Evolutionary conservation across 805 yeast species (phyloP).

Genomic region (Candida xiaguanensis): DNA sequence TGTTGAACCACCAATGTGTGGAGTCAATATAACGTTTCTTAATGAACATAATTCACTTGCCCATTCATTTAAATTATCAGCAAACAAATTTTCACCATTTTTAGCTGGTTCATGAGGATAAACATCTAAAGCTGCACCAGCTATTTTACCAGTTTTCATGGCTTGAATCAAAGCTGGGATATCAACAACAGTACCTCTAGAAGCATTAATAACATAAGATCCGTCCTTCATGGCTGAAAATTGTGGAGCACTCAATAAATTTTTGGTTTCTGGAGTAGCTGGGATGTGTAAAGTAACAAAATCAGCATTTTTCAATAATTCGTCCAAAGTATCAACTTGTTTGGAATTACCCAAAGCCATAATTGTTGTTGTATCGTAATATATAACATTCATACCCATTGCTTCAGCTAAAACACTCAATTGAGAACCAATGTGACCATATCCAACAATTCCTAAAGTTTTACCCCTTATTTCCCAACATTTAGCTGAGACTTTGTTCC

Average conservation of each 20-base stretch:
- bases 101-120: slow-evolving; percentile 97
- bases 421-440: slow-evolving; percentile 98
- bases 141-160: slow-evolving; percentile 87
- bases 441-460: slow-evolving; percentile 94
- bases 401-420: slow-evolving; percentile 95
- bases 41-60: slow-evolving; percentile 74
- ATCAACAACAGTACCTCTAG: slow-evolving; percentile 97
- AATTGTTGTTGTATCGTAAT: slow-evolving; percentile 87
- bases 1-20: slow-evolving; percentile 98
- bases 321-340: slow-evolving; percentile 83
- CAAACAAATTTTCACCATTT: slow-evolving; percentile 82
- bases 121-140: slow-evolving; percentile 96
- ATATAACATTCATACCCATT: slow-evolving; percentile 94
- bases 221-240: slow-evolving; percentile 96
- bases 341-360: slow-evolving; percentile 97
- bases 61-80: slow-evolving; percentile 74
- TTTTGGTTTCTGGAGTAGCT: slow-evolving; percentile 86
- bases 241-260: slow-evolving; percentile 85
- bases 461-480: slow-evolving; percentile 99
- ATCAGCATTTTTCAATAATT: slow-evolving; percentile 75
- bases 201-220: slow-evolving; percentile 88
- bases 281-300: slow-evolving; percentile 94
- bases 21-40: slow-evolving; percentile 88
- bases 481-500: slow-evolving; percentile 93
- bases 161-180: slow-evolving; percentile 92